These are phyloP conservation scores for Alternaria burnsii DNA, from an alignment of 2,329 filamentous ascomycete species.

Conservation along the genomic window DNA sequence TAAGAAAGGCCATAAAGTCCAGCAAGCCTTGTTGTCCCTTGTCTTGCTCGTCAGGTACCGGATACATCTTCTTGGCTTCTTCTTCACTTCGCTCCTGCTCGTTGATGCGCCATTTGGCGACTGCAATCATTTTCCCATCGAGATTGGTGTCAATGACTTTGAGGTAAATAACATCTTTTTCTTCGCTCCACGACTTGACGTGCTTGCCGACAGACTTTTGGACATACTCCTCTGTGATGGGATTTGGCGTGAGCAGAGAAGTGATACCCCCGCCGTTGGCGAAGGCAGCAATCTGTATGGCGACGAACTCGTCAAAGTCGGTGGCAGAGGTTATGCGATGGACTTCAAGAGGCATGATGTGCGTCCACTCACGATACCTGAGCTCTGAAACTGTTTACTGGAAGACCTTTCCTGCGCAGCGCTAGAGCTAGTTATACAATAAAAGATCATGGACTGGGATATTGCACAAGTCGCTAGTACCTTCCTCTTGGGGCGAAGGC, in stretches of 20 bases:
- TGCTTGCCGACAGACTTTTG: conserved; percentile 35
- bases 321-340: conserved; percentile 30
- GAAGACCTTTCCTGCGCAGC: neutral
- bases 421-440: neutral
- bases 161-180: conserved; percentile 39
- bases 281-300: conserved; percentile 44
- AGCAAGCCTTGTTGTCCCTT: conserved; percentile 33
- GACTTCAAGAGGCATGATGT: conserved; percentile 48
- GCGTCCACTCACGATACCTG: neutral
- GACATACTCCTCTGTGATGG: conserved; percentile 27
- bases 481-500: conserved; percentile 11
- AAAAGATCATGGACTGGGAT: neutral
- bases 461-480: neutral
- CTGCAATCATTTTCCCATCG: conserved; percentile 42
- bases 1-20: conserved; percentile 42
- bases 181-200: conserved; percentile 34
- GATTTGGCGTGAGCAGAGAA: conserved; percentile 28
- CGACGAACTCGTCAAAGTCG: conserved; percentile 41
- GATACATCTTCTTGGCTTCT: conserved; percentile 41
- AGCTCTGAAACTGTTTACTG: neutral
- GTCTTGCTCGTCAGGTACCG: conserved; percentile 33
- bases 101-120: conserved; percentile 51
- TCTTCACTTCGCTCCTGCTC: conserved; percentile 42
- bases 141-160: conserved; percentile 48
- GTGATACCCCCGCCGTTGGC: conserved; percentile 37